Evolutionary conservation across 306 rosid genomes (phyloP).

Genomic region (Vigna reflexopilosa): DNA sequence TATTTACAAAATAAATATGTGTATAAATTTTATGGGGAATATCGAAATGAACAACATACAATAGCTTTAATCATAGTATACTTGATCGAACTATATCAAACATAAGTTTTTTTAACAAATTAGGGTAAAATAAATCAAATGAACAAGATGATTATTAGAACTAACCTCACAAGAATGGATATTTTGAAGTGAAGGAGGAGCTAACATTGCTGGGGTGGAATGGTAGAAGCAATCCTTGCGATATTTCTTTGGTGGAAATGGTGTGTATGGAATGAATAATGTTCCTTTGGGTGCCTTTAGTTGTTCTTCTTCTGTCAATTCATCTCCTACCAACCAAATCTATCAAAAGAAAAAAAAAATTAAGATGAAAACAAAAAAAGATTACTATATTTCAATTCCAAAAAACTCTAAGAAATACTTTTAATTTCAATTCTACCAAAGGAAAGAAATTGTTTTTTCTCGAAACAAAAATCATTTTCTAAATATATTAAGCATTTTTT

Average conservation of each 20-base stretch:
- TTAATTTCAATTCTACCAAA: too few relatives aligned
- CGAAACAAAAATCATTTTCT: not conserved
- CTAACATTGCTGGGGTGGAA: slow-evolving; percentile 66
- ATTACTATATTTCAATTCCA: not conserved
- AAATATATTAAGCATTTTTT: not conserved
- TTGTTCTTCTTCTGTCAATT: slow-evolving; percentile 64
- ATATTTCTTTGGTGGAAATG: slow-evolving; percentile 66
- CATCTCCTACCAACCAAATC: slow-evolving; percentile 85
- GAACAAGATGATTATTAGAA: not conserved
- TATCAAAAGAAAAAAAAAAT: slow-evolving; percentile 10
- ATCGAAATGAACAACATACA: too few relatives aligned
- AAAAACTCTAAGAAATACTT: not conserved
- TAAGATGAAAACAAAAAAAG: not conserved
- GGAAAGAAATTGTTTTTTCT: not conserved
- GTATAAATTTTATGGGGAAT: too few relatives aligned
- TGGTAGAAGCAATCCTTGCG: slow-evolving; percentile 76
- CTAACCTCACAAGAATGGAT: slow-evolving; percentile 84
- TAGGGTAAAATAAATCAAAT: not conserved
- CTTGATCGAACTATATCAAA: too few relatives aligned
- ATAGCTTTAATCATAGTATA: too few relatives aligned
- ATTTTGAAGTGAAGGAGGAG: slow-evolving; percentile 63
- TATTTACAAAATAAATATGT: too few relatives aligned
- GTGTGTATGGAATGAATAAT: slow-evolving; percentile 76
- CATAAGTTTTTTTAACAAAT: too few relatives aligned
- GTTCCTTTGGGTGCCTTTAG: slow-evolving; percentile 73